A percentile compares a stretch with the other conserved stretches of the same genome.
Conservation (phyloP, 129 eudicot species). For the Arctium lappa region DNA sequence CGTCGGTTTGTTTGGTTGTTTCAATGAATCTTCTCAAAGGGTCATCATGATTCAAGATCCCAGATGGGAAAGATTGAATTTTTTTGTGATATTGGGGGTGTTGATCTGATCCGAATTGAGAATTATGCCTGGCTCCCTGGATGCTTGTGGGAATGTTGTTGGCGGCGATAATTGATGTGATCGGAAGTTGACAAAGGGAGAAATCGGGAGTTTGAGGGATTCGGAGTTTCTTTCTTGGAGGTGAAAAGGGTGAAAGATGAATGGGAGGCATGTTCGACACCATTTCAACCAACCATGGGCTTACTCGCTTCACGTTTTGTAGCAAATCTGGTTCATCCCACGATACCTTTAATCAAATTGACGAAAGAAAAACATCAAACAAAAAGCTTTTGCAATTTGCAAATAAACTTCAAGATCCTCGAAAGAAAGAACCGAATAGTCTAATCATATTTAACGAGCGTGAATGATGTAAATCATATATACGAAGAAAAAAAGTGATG, state of each 20-base stretch:
- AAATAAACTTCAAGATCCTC: neutral
- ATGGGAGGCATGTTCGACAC: conserved; percentile 62
- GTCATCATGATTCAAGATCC: conserved; percentile 15
- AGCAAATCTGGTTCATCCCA: conserved; percentile 98
- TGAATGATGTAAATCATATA: neutral
- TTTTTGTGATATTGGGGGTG: conserved; percentile 12
- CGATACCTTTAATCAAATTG: conserved; percentile 50
- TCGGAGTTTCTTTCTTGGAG: conserved; percentile 74
- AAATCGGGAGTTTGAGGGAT: conserved; percentile 54
- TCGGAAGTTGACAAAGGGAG: conserved; percentile 26
- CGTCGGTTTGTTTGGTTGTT: conserved; percentile 18
- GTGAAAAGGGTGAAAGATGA: conserved; percentile 68
- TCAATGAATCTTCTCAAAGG: conserved; percentile 22
- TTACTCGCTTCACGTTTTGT: conserved; percentile 76
- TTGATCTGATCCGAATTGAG: conserved; percentile 45
- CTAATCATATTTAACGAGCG: neutral
- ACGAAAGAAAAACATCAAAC: conserved; percentile 3
- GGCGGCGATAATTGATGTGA: conserved; percentile 40
- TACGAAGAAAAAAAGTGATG: neutral
- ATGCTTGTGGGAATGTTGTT: conserved; percentile 59
- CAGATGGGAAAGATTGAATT: conserved; percentile 38
- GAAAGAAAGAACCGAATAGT: neutral
- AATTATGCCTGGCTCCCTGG: conserved; percentile 99
- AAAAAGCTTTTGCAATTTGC: neutral
- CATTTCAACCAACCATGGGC: conserved; percentile 87